These are phyloP conservation scores for Phytophthora pluvialis DNA, from an alignment of 352 stramenopile genomes.

Conservation along the genomic window DNA sequence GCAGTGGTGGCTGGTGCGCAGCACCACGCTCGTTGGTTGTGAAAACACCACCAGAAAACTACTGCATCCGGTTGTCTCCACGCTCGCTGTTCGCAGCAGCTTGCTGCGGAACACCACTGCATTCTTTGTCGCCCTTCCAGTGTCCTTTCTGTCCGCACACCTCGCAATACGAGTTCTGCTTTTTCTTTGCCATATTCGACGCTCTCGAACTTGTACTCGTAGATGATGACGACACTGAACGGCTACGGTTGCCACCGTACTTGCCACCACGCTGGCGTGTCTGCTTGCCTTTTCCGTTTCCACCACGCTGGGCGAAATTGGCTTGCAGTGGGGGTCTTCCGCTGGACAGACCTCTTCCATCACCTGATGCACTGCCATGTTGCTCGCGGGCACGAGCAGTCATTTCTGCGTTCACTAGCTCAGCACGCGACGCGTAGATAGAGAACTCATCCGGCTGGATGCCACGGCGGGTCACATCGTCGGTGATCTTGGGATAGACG, in stretches of 20 bases:
- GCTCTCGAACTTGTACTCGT: not conserved
- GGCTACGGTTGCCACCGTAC: constrained; percentile 6
- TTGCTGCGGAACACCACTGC: not conserved
- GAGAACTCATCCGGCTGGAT: not conserved
- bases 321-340: constrained; percentile 2
- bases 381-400: not conserved
- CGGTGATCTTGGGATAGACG: constrained; percentile 5
- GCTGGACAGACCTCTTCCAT: not conserved
- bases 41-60: not conserved
- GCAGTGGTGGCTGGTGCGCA: not conserved
- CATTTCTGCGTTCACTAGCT: not conserved
- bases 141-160: not conserved
- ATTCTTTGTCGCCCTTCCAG: not conserved
- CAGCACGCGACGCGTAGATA: not conserved
- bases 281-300: constrained; percentile 7
- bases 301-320: constrained; percentile 3
- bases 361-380: not conserved
- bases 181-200: constrained; percentile 3
- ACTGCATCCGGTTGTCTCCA: constrained; percentile 4
- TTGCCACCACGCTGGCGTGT: constrained; percentile 1
- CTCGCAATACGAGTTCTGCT: constrained; percentile 2
- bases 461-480: constrained; percentile 3
- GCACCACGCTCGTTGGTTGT: not conserved
- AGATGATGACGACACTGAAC: not conserved
- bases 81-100: not conserved